phyloP scores from a whole-genome alignment of 805 yeast species.

The Suhomyces sp. region DNA sequence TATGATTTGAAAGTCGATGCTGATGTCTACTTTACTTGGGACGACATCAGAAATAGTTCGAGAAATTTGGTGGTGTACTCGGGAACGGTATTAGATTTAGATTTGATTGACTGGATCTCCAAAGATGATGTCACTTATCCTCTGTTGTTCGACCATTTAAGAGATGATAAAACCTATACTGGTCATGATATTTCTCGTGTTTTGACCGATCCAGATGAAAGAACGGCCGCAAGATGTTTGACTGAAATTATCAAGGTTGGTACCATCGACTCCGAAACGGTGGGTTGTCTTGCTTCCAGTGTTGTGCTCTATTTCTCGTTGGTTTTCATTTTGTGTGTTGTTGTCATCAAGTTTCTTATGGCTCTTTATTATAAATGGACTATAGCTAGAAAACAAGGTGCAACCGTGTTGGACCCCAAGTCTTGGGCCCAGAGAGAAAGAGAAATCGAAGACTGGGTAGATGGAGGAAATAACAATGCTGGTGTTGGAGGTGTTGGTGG shows the following conservation, averaged over 20 bases:
- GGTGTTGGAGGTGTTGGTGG: conserved; percentile 35
- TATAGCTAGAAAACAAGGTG: conserved; percentile 71
- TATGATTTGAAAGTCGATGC: conserved; percentile 60
- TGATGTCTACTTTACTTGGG: conserved; percentile 88
- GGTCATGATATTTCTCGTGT: conserved; percentile 84
- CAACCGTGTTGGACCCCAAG: conserved; percentile 55
- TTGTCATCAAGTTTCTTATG: conserved; percentile 69
- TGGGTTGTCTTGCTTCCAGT: conserved; percentile 91
- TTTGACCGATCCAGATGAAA: conserved; percentile 60
- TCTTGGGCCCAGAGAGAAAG: conserved; percentile 61
- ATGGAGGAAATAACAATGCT: conserved; percentile 34
- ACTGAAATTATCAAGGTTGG: conserved; percentile 88
- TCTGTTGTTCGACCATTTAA: conserved; percentile 59
- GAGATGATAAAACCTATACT: conserved; percentile 48
- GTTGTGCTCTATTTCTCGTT: conserved; percentile 79
- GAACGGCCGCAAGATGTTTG: conserved; percentile 76
- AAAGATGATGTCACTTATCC: conserved; percentile 72
- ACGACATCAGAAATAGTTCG: conserved; percentile 63
- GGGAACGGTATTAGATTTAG: conserved; percentile 84
- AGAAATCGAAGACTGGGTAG: conserved; percentile 83
- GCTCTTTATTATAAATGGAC: conserved; percentile 91
- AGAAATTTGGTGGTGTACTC: conserved; percentile 84
- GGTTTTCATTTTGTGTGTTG: conserved; percentile 80
- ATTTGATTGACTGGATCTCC: conserved; percentile 72
- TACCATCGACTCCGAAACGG: conserved; percentile 77